These are phyloP conservation scores for Backusella tarrabulga DNA, from an alignment of 192 early-diverging fungal species.

Conservation along the genomic window DNA sequence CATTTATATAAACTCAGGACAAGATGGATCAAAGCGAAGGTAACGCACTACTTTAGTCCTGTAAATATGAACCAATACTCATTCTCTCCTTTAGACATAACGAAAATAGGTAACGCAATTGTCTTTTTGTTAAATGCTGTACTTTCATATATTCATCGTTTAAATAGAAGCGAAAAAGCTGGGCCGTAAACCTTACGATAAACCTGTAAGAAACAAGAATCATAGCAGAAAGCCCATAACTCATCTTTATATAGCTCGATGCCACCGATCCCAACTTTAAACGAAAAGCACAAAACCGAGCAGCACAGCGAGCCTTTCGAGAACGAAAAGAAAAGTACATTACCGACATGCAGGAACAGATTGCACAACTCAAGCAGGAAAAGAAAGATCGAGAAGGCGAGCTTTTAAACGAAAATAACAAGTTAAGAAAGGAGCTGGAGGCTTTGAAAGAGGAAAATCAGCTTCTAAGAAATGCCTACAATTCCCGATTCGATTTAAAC, in stretches of 20 bases:
- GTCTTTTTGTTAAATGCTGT: not conserved
- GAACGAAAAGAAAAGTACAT: not conserved
- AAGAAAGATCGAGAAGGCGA: not conserved
- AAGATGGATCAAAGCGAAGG: not conserved
- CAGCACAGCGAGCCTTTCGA: conserved; percentile 5
- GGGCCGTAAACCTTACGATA: conserved; percentile 1
- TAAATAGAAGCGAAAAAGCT: not conserved
- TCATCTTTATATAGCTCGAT: not conserved
- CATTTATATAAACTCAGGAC: not conserved
- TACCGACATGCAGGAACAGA: not conserved
- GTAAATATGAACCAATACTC: not conserved
- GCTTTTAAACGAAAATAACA: not conserved
- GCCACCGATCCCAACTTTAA: not conserved
- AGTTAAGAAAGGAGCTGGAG: not conserved
- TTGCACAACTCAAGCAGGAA: not conserved
- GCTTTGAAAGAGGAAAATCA: not conserved
- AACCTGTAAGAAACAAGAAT: not conserved
- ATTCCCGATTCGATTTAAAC: not conserved
- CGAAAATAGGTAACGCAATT: not conserved
- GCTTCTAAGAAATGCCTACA: not conserved
- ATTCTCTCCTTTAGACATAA: not conserved
- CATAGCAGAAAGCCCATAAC: not conserved
- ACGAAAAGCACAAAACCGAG: conserved; percentile 4
- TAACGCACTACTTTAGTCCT: not conserved
- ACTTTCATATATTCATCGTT: not conserved